Base-by-base conservation (phyloP, 305 asterid genomes). In the Andrographis paniculata region DNA sequence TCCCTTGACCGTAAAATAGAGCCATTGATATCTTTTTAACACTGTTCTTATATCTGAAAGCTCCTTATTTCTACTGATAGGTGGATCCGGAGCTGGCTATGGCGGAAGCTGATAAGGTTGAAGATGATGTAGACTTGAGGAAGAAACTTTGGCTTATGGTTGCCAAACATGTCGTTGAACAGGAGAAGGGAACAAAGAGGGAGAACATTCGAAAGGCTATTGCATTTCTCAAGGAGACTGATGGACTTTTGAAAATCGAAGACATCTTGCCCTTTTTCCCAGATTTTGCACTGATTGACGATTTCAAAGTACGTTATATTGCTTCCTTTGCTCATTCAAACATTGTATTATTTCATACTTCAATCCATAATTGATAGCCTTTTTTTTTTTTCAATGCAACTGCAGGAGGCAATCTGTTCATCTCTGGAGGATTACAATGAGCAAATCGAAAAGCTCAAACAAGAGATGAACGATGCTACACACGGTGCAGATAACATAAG, bases 101-200 rank as follows among this genome's bases (percentile, higher is more conserved):
- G 99, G 99, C 99, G 48, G 99, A 91, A 75, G 96, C 96, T 30
- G 99, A 91, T 71, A 91, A 83, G 66, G 96, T 91, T 50, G 99
- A 91, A 72, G 99, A 87, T 72, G 99, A 91, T 58, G 96, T 83
- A 66, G 99, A 91, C 66, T 66, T 87, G 61, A 74, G 95, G 73
- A 91, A 87, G 73, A 91, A 87, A 62, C 88, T 91, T 30, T 91
- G 99, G 99, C 94, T 87, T 45, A 83, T 87, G 95, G 83, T 87
- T 67, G 99, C 99, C 59, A 91, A 87, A 64, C 95, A 91, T 74
- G 99, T 87, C 63, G 71, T 91, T 61, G 76, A 79, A 63, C 99
- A 79, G 69, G 99, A 91, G 72, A 91, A 83, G 70, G 99, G 99
- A 49, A 81, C 96, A 10, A 91, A 91, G 75, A 73, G 99, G 73